Base-by-base conservation (phyloP, 2,329 filamentous ascomycete genomes). In the Chaetomium globosum region DNA sequence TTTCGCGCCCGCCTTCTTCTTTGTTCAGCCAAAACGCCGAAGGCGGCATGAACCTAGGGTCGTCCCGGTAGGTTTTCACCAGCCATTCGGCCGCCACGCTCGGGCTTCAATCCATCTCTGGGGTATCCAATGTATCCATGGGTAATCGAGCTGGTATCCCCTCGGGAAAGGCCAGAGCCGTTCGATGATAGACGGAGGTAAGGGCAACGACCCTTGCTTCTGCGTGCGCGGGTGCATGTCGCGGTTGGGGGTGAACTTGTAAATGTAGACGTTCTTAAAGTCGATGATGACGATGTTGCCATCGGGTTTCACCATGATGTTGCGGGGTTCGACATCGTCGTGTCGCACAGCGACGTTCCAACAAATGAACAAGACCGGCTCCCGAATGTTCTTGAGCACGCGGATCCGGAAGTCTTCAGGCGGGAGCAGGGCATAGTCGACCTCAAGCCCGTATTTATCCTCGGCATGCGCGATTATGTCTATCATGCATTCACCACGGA, bases 281-380 rank as follows among this genome's bases (percentile, higher is more conserved):
- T 61, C 49, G 33, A 61, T 54, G 49, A 61, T 13, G 16, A 13
- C 26, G 13, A 61, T 49, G 19, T 10, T 61, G 49, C 59, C 51
- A 8, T 63, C 53, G 4, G 30, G 57, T 8, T 59, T 59, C n/a
- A 59, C 46, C 57, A 59, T 59, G 46, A 59, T 21, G 43, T 59
- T 59, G 3, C 57, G 57, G 4, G 57, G 43, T 1, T 3, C 28
- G 46, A 59, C 9, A 8, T 59, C 57, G 3, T 59, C 3, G n/a
- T 59, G 43, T 1, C 2, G 16, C 7, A 59, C 7, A 2, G 30
- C 30, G 4, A 46, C n/a, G 2, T 52, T 7, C 57, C 57, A 59
- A 46, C 57, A 59, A 16, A 51, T 59, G 16, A 16, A 12, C 3
- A 51, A 9, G 5, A 39, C 10, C 10, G 46, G 19, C 21, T 59